These are phyloP conservation scores for Exophiala sp. DNA, from an alignment of 2,329 filamentous ascomycete species.

Conservation along the genomic window DNA sequence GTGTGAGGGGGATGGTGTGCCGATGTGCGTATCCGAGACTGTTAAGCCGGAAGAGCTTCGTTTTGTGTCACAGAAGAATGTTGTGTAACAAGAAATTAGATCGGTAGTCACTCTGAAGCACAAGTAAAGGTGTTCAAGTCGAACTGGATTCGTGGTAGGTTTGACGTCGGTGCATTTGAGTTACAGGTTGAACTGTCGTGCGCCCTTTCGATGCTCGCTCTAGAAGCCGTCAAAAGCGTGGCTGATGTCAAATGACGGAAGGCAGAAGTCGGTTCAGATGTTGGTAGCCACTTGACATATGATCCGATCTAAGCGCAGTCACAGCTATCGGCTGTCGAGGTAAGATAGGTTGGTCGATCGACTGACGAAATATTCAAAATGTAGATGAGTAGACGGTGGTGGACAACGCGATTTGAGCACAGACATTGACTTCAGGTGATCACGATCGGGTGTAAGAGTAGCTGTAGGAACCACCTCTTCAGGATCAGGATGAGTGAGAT, in stretches of 20 bases:
- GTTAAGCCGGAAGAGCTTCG: constrained; percentile 17
- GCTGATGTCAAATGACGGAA: constrained; percentile 1
- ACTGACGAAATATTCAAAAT: constrained; percentile 5
- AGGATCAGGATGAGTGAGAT: constrained; percentile 15
- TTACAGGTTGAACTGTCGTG: constrained; percentile 8
- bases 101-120: neutral
- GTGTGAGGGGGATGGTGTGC: constrained; percentile 6
- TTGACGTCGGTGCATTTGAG: constrained; percentile 1
- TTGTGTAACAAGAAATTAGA: constrained; percentile 14
- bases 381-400: constrained; percentile 3
- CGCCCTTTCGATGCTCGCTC: constrained; percentile 11
- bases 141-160: neutral
- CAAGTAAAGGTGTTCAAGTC: neutral
- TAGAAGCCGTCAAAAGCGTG: constrained; percentile 14
- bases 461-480: constrained; percentile 1
- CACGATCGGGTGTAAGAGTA: neutral
- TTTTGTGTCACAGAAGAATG: constrained; percentile 23
- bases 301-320: neutral
- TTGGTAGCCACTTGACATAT: constrained; percentile 1
- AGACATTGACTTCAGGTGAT: constrained; percentile 10
- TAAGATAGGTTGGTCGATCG: neutral
- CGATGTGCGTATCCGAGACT: constrained; percentile 15
- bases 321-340: neutral
- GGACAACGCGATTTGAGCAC: constrained; percentile 9
- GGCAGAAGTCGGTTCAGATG: constrained; percentile 8